Evolutionary conservation across 768 basidiomycete genomes (phyloP), one percentile per base, ranked within the genome.

Genomic region (Termitomyces heimii): DNA sequence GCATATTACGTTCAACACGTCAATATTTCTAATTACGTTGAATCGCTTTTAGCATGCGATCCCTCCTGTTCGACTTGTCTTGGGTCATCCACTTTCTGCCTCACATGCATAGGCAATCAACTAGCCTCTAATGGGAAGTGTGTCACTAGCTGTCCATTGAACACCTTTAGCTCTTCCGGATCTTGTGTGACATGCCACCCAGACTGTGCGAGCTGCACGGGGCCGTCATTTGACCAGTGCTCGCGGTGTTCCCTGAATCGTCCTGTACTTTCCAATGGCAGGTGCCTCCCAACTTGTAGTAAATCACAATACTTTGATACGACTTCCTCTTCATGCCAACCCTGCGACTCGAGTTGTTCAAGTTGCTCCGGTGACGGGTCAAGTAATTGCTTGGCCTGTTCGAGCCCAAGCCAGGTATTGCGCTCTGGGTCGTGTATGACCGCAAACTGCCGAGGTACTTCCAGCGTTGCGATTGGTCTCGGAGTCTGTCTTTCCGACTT

Each of bases 161-260:
- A 82, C 58, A 82, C 85, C 2, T 87, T 93, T 71, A 72, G 77
- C 53, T 80, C 88, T 12, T 77, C 82, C 31, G 82, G 84, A 24
- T 71, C 81, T 28, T 95, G 93, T 72, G 66, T 83, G 54, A 63
- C 84, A 5, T 96, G 94, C 69, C 92, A 95, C 58, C 84, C 91
- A 0, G 94, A 95, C 66, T 96, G 93, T 65, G 83, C 82, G 16
- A 84, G 87, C 1, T 96, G 94, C 70, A 83, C 84, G 24, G 92
- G 91, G n/a, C 64, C 80, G 22, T 81, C 84, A 0, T 91, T 91
- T 73, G 84, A 82, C 66, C 86, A 93, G 66, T 96, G 93, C 70
- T 77, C 83, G 8, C 81, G 81, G 48, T 94, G 92, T 65, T 77
- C 83, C 32, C 64, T 83, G 28, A 71, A 75, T 22, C 81, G 84